These are phyloP conservation scores for Geranium brycei DNA, from an alignment of 345 rosid species.

Conservation along the genomic window DNA sequence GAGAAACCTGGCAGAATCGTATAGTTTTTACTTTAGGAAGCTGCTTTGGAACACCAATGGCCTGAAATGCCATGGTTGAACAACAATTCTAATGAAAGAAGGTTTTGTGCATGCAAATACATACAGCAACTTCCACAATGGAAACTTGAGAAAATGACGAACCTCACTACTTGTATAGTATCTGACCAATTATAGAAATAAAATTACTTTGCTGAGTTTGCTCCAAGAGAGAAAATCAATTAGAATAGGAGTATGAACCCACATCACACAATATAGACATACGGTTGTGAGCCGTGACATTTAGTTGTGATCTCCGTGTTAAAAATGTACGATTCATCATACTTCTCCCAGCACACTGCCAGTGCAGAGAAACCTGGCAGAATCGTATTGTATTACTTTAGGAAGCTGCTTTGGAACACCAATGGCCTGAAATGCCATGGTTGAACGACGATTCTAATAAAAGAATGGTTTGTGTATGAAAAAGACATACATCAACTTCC, in stretches of 20 bases:
- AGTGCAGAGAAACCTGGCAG: constrained; percentile 97
- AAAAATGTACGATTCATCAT: constrained; percentile 73
- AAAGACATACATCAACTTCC: not conserved
- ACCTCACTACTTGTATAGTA: too few species aligned
- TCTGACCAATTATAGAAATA: too few species aligned
- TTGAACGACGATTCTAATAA: constrained; percentile 8
- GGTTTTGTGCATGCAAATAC: not conserved
- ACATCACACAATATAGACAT: too few species aligned
- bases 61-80: constrained; percentile 46
- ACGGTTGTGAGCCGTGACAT: not conserved
- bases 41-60: constrained; percentile 34
- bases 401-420: constrained; percentile 55
- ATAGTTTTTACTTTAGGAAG: constrained; percentile 52
- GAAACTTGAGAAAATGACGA: too few species aligned
- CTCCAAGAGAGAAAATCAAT: too few species aligned
- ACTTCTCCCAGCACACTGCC: constrained; percentile 99
- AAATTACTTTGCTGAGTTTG: too few species aligned
- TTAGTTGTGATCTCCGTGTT: not conserved
- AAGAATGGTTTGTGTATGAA: not conserved
- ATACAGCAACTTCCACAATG: not conserved
- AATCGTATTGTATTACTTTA: constrained; percentile 41
- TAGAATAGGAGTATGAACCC: too few species aligned
- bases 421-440: constrained; percentile 56
- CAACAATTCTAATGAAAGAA: constrained; percentile 2
- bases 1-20: constrained; percentile 95